These are phyloP conservation scores for Parachlorella kessleri DNA, from an alignment of 139 green algal species.

Conservation along the genomic window DNA sequence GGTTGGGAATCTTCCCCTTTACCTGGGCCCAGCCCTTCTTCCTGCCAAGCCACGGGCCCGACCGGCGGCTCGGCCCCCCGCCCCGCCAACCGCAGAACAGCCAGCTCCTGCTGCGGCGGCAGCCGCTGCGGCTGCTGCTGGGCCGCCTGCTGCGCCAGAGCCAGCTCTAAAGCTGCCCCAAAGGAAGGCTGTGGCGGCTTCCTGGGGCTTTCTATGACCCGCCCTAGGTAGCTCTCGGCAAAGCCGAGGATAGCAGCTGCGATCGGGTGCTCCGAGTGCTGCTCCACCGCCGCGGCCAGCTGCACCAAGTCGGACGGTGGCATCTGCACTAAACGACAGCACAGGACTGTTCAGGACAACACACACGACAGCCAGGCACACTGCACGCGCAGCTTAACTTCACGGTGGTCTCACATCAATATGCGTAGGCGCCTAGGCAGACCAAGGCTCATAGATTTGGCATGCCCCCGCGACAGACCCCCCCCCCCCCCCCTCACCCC, in stretches of 20 bases:
- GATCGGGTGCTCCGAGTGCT: constrained; percentile 88
- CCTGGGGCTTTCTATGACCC: no score
- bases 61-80: background rate
- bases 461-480: background rate
- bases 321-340: no score
- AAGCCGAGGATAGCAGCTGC: constrained; percentile 79
- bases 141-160: background rate
- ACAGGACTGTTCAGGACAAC: no score
- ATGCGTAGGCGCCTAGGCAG: background rate
- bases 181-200: no score
- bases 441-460: no score
- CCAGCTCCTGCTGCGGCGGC: constrained; percentile 3
- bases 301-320: constrained; percentile 51
- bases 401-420: no score
- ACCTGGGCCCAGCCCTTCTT: no score
- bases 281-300: constrained; percentile 82
- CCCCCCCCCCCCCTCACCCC: background rate
- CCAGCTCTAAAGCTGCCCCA: no score
- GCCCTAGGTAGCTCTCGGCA: constrained; percentile 23
- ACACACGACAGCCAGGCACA: no score
- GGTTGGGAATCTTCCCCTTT: no score
- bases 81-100: background rate
- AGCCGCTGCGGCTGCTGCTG: constrained; percentile 9
- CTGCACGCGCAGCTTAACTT: no score
- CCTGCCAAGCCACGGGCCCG: no score